phyloP scores from a whole-genome alignment of 1,284 basidiomycete species.

The Sanghuangporus baumii region DNA sequence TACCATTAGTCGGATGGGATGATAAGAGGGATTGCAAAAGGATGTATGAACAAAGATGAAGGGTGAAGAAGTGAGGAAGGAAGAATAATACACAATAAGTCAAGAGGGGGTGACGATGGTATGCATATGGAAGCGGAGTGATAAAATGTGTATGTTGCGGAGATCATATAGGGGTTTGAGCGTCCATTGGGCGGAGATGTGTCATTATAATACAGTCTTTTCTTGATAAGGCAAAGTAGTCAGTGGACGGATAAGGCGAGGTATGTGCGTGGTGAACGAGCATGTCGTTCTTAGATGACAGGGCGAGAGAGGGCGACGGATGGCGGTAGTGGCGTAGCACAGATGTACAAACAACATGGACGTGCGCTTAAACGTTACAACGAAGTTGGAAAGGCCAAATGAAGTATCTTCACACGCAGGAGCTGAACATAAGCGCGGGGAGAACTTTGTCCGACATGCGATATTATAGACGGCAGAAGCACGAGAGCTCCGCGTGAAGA shows the following conservation, averaged over 20 bases:
- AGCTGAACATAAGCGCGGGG: neutral
- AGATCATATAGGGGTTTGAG: neutral
- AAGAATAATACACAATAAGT: slow-evolving; percentile 2
- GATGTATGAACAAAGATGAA: neutral
- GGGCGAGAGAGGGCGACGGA: neutral
- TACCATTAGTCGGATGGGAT: neutral
- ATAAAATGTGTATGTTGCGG: neutral
- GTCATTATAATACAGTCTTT: neutral
- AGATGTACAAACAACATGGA: neutral
- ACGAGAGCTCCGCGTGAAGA: neutral
- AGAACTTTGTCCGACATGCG: neutral
- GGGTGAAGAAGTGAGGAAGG: neutral
- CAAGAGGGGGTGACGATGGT: neutral
- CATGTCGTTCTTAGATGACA: neutral
- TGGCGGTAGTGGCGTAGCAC: neutral
- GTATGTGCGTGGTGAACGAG: neutral
- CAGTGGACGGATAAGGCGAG: neutral
- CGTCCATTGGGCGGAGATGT: neutral
- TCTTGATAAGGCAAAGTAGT: neutral
- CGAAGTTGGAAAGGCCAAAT: neutral
- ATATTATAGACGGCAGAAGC: neutral
- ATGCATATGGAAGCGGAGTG: neutral
- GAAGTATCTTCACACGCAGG: neutral
- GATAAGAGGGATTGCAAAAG: neutral
- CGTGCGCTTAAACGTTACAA: neutral